Evolutionary conservation across 2,329 filamentous ascomycete species (phyloP).

Genomic region (Fusarium verrucosum): DNA sequence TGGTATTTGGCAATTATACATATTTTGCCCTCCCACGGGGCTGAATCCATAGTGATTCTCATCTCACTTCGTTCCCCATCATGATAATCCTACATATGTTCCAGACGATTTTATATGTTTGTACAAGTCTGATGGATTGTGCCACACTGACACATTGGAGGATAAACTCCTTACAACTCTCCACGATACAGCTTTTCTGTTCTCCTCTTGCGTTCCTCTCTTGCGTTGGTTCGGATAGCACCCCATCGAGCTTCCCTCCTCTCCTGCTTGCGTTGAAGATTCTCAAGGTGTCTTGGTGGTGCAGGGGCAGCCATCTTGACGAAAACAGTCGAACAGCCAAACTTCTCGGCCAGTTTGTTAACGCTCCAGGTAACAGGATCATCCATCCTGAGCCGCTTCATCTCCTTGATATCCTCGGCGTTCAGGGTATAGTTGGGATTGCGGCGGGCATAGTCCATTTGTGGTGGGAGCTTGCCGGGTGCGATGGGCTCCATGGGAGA

Average conservation of each 20-base stretch:
- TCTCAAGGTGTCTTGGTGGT: slow-evolving; percentile 57
- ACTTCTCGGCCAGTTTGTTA: slow-evolving; percentile 61
- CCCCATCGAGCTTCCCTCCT: slow-evolving; percentile 66
- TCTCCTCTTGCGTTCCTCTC: slow-evolving; percentile 64
- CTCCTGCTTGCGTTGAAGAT: slow-evolving; percentile 57
- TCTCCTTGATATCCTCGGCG: slow-evolving; percentile 66
- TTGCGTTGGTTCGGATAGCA: slow-evolving; percentile 61
- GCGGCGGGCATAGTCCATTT: slow-evolving; percentile 49
- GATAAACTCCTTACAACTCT: slow-evolving; percentile 53
- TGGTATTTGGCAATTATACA: slow-evolving; percentile 44
- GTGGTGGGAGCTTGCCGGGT: slow-evolving; percentile 48
- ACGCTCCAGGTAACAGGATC: slow-evolving; percentile 68
- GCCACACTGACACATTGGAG: neutral
- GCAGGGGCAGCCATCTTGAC: slow-evolving; percentile 67
- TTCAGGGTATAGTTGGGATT: slow-evolving; percentile 62
- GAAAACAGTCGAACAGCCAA: slow-evolving; percentile 65
- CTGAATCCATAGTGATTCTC: slow-evolving; percentile 16
- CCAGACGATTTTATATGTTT: slow-evolving; percentile 33
- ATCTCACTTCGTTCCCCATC: slow-evolving; percentile 24
- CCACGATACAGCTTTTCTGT: slow-evolving; percentile 62
- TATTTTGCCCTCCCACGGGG: slow-evolving; percentile 19
- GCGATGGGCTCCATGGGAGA: slow-evolving; percentile 33
- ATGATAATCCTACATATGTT: slow-evolving; percentile 42
- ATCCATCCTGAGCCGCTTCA: slow-evolving; percentile 61
- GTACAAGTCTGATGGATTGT: slow-evolving; percentile 32